A percentile compares a stretch with the other conserved stretches of the same genome.
Conservation (phyloP, 2,329 filamentous ascomycete genomes). For the Stachybotrys chartarum region DNA sequence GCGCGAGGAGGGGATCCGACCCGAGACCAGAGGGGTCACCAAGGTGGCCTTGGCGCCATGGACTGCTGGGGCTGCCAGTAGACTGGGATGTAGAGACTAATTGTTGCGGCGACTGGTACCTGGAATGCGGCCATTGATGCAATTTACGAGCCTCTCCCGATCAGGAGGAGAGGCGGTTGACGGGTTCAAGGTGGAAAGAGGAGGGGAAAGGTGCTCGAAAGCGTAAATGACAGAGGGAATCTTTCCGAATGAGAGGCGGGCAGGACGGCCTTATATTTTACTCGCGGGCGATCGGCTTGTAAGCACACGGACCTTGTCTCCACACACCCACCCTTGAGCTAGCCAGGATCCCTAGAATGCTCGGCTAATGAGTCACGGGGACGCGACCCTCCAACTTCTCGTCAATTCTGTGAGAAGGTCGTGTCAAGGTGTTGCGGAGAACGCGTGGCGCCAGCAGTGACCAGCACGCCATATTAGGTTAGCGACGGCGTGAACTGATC, state of each 20-base stretch:
- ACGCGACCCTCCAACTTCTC: no score
- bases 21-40: neutral
- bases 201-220: neutral
- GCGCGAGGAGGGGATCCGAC: neutral
- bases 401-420: no score
- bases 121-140: neutral
- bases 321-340: no score
- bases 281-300: no score
- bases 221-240: neutral
- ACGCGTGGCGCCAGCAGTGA: no score
- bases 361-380: no score
- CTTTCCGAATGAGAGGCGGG: neutral
- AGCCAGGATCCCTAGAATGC: no score
- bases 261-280: no score
- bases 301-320: no score
- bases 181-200: neutral
- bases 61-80: neutral
- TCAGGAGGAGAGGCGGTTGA: neutral
- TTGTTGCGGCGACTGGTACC: neutral
- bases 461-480: no score
- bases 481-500: no score
- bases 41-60: neutral
- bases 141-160: neutral
- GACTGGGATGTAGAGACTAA: neutral
- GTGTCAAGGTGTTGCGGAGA: no score